Percentiles rank a stretch among this genome's conserved stretches.
Evolutionary conservation across 768 basidiomycete species (phyloP).

Genomic region (Clavulina sp.): DNA sequence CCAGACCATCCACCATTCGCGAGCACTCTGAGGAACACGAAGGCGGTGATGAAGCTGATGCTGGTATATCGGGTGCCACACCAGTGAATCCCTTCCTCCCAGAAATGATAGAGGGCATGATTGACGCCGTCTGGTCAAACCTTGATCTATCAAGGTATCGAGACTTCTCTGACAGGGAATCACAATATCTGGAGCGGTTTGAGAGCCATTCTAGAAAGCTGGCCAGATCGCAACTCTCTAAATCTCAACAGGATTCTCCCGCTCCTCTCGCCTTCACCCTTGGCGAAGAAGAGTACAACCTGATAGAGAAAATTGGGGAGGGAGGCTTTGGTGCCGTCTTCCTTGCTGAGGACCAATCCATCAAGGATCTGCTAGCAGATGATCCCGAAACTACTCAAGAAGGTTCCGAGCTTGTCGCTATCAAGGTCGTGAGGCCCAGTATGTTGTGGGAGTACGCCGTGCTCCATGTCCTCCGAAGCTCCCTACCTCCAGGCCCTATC

Average conservation of each 20-base stretch:
- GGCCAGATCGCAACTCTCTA: conserved; percentile 25
- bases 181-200: conserved; percentile 44
- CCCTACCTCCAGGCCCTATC: conserved; percentile 35
- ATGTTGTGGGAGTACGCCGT: conserved; percentile 88
- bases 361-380: conserved; percentile 21
- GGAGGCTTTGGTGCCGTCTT: conserved; percentile 97
- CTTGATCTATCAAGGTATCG: conserved; percentile 8
- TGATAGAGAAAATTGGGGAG: conserved; percentile 83
- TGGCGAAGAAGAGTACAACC: conserved; percentile 44
- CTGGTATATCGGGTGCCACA: no score
- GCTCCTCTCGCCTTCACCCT: conserved; percentile 38
- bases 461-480: conserved; percentile 55
- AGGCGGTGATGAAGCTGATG: conserved; percentile 12
- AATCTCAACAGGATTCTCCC: conserved; percentile 13
- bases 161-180: conserved; percentile 18
- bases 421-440: conserved; percentile 82
- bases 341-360: conserved; percentile 34
- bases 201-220: no score
- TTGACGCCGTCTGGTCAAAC: conserved; percentile 21
- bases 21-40: background rate
- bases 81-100: conserved; percentile 53
- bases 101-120: conserved; percentile 39
- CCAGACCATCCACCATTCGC: no score
- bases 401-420: conserved; percentile 39
- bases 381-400: conserved; percentile 31